Base-by-base conservation (phyloP, 192 early-diverging fungal species). In the Dissophora globulifera region DNA sequence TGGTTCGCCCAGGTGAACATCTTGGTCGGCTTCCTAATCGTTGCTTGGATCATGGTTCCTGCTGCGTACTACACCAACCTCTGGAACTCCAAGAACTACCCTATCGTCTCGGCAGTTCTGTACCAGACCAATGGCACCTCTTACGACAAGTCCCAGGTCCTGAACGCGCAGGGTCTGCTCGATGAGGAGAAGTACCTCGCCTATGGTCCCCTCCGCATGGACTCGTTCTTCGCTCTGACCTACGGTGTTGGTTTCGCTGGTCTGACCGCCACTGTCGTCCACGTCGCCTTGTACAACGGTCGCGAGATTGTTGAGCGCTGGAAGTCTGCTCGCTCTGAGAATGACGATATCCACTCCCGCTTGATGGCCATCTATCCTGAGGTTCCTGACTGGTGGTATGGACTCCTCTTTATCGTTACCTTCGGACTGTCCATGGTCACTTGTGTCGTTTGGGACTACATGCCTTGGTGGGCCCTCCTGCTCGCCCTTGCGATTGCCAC, bases 301-400 rank as follows among this genome's bases (percentile, higher is more conserved):
- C 62, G 65, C 29, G 78, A 89, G 49, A 85, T 90, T 45, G 51
- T 71, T 22, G 46, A 41, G 23, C 82, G 84, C 41, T 78, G 78
- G 47, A 72, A 62, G 42, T 52, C 31, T 7, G 41, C 71, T 43
- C 50, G 50, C 26, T 27, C 23, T 29, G 41, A 32, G 42, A 27
- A 87, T 5, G 82, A 82, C 65, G 90, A 85, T 64, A 43, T 62
- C 15, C 92, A 93, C 76, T 80, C 75, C 43, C 75, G 84, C 55
- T 56, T 94, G 25, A 94, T 94, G 91, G 71, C 76, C 22, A 72
- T 78, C 4, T 87, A 87, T 59, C 59, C 66, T 26, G 85, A 86
- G 31, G 82, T 87, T 16, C 86, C 86, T 10, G 62, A 81, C 41
- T 83, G 69, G 79, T 83, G 83, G 86, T 87, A 87, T 56, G 52